A percentile compares a stretch with the other conserved stretches of the same genome.
Evolutionary conservation across 257 asterid genomes (phyloP).

Genomic region (Petrea volubilis): DNA sequence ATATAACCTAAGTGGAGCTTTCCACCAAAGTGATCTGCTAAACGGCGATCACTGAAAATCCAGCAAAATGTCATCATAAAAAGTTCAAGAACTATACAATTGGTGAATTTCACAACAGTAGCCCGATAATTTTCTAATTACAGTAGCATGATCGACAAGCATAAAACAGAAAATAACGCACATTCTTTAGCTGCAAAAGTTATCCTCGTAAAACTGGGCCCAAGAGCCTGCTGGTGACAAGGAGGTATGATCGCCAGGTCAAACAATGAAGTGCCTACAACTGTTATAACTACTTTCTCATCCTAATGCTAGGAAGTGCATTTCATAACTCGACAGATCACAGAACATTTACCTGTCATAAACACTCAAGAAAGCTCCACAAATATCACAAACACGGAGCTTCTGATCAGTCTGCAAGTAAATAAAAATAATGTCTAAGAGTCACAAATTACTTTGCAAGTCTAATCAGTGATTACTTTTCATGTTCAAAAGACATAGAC

Average conservation of each 20-base stretch:
- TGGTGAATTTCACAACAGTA: conserved; percentile 9
- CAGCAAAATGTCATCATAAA: conserved; percentile 19
- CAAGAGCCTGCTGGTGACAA: conserved; percentile 98
- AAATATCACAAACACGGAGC: conserved; percentile 98
- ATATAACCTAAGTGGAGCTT: conserved; percentile 98
- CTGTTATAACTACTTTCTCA: conserved; percentile 42
- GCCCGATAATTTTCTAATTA: conserved; percentile 41
- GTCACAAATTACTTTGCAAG: conserved; percentile 21
- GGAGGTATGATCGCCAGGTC: conserved; percentile 88
- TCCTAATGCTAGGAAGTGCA: conserved; percentile 35
- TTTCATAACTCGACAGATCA: background rate
- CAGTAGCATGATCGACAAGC: conserved; percentile 63
- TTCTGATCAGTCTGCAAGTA: conserved; percentile 91
- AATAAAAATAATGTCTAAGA: conserved; percentile 27
- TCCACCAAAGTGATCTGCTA: conserved; percentile 99
- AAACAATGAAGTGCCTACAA: conserved; percentile 57
- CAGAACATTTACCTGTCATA: conserved; percentile 71
- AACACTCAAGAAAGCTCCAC: conserved; percentile 95
- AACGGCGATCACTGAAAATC: conserved; percentile 94
- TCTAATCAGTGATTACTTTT: conserved; percentile 2
- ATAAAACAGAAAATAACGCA: conserved; percentile 87
- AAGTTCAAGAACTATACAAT: conserved; percentile 20
- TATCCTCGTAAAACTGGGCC: conserved; percentile 99
- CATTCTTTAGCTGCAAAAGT: conserved; percentile 98
- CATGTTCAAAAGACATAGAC: conserved; percentile 2